Conservation (phyloP, 1,284 basidiomycete genomes). For the Trichosporon sp. region DNA sequence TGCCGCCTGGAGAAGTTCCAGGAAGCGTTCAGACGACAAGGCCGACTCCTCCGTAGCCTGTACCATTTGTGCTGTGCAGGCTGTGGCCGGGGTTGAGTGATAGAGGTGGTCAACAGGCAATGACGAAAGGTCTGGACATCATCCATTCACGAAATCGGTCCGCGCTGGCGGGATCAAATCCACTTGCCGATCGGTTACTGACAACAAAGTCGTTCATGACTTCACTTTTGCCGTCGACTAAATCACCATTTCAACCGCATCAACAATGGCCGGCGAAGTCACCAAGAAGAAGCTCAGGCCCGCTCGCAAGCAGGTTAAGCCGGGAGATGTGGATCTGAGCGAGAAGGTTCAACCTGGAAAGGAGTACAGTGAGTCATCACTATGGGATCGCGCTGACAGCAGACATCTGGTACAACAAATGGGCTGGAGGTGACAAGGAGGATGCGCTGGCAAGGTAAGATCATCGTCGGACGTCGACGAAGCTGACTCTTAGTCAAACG, state of each 20-base stretch:
- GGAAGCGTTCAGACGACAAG: conserved; percentile 19
- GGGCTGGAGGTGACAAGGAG: conserved; percentile 92
- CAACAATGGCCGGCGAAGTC: conserved; percentile 37
- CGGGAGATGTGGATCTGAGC: conserved; percentile 84
- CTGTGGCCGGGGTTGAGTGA: not conserved
- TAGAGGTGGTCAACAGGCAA: not conserved
- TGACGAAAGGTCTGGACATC: conserved; percentile 11
- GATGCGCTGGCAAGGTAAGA: conserved; percentile 86
- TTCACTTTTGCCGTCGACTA: conserved; percentile 9
- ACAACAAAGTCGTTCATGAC: conserved; percentile 15
- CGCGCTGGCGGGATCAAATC: not conserved
- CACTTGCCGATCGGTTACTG: conserved; percentile 12
- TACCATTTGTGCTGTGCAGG: conserved; percentile 10
- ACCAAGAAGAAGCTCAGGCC: conserved; percentile 60
- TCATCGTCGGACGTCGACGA: not conserved
- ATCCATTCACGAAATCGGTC: conserved; percentile 1
- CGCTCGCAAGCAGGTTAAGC: conserved; percentile 84
- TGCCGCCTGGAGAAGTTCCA: conserved; percentile 39
- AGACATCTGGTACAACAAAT: conserved; percentile 99
- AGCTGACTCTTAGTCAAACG: conserved; percentile 68
- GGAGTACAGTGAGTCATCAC: conserved; percentile 75
- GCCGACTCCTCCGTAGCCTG: conserved; percentile 15
- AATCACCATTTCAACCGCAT: not conserved
- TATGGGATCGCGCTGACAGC: conserved; percentile 32
- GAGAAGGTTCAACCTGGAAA: conserved; percentile 88